Base-by-base conservation (phyloP, 768 basidiomycete genomes). In the Butyriboletus loyo region DNA sequence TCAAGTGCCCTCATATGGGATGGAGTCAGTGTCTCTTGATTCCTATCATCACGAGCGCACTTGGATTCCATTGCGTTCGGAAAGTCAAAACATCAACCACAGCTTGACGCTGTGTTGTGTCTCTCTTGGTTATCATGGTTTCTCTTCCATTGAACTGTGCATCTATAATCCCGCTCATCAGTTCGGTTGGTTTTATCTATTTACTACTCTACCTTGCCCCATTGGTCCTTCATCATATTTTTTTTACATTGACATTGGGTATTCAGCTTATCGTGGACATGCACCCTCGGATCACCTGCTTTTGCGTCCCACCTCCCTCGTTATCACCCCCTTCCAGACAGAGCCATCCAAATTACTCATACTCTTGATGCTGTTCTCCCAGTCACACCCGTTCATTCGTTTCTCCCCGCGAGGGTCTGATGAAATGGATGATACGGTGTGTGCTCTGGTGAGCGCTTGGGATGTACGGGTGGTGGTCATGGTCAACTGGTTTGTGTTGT, bases 371-470 rank as follows among this genome's bases (percentile, higher is more conserved):
- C 59, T 56, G 60, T 59, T 57, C 59, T 61, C 65, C 63, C 56
- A 52, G 49, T 36, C 45, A 42, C 41, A 21, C 27, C 43, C 32
- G 37, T 52, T 52, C 46, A 30, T 58, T 61, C 55, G 73, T 77
- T 75, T 80, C 77, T 77, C 75, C 76, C 74, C 71, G 58, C 46
- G 35, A 58, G 70, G 77, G 78, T 76, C 64, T 66, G 78, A 79
- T 59, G 78, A 78, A 75, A 67, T 66, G 64, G 50, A 44, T 58
- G 61, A 52, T 51, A 49, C 30, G 58, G 56, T 60, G 54, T 52
- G 46, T 61, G 66, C n/a, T 47, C 60, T 61, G 73, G 77, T 80
- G 77, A 79, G 77, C 77, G 78, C 76, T 77, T 49, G 53, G 40
- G 52, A 35, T 53, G 52, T 36, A 39, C 49, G 57, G 22, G 45